Conservation (phyloP, 2,329 filamentous ascomycete genomes). For the Clonostachys chloroleuca region DNA sequence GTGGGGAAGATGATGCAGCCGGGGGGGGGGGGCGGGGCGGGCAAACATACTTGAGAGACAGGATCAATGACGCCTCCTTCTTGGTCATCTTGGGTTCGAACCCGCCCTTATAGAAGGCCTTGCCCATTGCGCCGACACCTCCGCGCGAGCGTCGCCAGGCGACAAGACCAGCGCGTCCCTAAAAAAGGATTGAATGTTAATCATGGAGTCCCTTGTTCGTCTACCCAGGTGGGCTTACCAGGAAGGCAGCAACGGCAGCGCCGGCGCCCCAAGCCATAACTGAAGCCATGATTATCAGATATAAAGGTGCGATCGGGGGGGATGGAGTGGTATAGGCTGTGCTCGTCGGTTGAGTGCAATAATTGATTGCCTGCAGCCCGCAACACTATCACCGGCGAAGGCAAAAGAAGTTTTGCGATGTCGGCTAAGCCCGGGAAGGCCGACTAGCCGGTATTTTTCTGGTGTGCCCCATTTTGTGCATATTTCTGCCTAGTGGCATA, state of each 20-base stretch:
- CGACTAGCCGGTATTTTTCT: background rate
- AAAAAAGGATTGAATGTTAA: slow-evolving; percentile 8
- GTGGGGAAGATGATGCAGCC: background rate
- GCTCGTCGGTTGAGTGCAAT: too few species aligned
- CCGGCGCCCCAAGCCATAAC: slow-evolving; percentile 41
- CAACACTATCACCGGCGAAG: background rate
- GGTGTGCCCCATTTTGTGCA: too few species aligned
- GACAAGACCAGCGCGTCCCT: slow-evolving; percentile 91
- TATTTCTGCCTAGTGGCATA: too few species aligned
- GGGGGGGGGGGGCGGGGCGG: too few species aligned
- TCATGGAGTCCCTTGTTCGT: background rate
- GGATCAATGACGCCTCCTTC: slow-evolving; percentile 84
- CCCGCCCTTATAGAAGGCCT: slow-evolving; percentile 97
- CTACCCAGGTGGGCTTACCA: slow-evolving; percentile 27
- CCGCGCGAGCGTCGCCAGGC: slow-evolving; percentile 80
- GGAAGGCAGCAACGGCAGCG: slow-evolving; percentile 45
- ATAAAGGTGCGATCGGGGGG: background rate
- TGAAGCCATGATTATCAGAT: slow-evolving; percentile 28
- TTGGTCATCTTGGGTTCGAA: slow-evolving; percentile 94
- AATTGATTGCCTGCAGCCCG: too few species aligned
- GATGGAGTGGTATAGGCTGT: too few species aligned
- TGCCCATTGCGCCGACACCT: slow-evolving; percentile 74
- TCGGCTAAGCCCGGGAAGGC: background rate
- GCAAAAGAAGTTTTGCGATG: background rate
- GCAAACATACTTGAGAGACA: slow-evolving; percentile 73